Base-by-base conservation (phyloP, 352 stramenopile species). In the Phytophthora cactorum region DNA sequence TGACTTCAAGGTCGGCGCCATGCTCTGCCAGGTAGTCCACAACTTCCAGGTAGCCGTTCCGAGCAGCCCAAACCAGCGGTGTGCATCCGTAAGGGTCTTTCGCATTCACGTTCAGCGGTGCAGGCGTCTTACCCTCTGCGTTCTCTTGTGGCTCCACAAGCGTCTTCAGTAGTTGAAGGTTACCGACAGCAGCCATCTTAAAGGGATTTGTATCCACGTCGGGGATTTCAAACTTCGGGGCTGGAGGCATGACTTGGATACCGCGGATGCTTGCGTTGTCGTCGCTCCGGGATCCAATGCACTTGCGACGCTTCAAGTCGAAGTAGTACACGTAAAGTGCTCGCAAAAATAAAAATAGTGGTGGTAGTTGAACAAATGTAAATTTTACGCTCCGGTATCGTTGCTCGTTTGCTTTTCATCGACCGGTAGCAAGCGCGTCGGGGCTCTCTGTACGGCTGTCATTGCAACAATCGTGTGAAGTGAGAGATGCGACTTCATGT, bases 161-260 rank as follows among this genome's bases (percentile, higher is more conserved):
- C 54, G 74, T 78, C 60, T 85, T 77, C 28, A 96, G 69, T 36
- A 91, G 72, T 59, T 85, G 74, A 29, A 93, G 45, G 47, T 96
- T 94, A 25, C 88, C 88, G 14, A 92, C 83, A 14, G 84, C 70
- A 54, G 88, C 86, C 72, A 96, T 90, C 74, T 96, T 96, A 62
- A 92, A 95, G 45, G 85, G 88, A 46, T 96, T 95, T 29, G 77
- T 86, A 63, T 96, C 88, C 52, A 95, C 82, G 17, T 92, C 86
- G 0, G 85, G 83, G 53, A 92, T 61, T 68, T 96, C 84, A 51
- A 87, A 76, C 75, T 94, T 95, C n/a, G 68, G 38, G 32, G 59
- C 51, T 46, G 76, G 49, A 45, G 74, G 15, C 72, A 79, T 79
- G 38, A 27, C 31, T 43, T 28, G 11, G 25, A 49, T 46, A 46